Percentiles rank a stretch among this genome's conserved stretches.
Conservation (phyloP, 1,284 basidiomycete genomes). For the Marasmius oreades region DNA sequence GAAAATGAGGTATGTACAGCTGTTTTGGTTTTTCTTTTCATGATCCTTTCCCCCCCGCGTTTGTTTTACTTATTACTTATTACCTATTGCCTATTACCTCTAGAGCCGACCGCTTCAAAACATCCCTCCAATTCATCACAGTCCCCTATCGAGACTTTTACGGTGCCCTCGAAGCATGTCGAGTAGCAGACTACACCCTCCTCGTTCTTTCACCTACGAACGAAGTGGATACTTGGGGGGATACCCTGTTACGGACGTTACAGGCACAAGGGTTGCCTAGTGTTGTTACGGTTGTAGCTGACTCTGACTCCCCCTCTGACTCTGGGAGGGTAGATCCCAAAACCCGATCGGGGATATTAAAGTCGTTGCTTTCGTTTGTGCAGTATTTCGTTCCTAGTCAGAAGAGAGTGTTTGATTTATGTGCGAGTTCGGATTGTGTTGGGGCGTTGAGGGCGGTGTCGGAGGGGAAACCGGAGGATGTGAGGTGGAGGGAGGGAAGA, state of each 20-base stretch:
- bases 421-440: slow-evolving; percentile 61
- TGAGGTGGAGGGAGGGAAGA: slow-evolving; percentile 82
- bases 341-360: slow-evolving; percentile 63
- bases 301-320: slow-evolving; percentile 42
- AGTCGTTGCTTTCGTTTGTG: slow-evolving; percentile 89
- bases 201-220: slow-evolving; percentile 78
- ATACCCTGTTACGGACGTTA: slow-evolving; percentile 85
- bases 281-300: slow-evolving; percentile 61
- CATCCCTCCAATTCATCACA: slow-evolving; percentile 83
- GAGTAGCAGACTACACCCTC: slow-evolving; percentile 90
- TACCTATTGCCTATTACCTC: too few relatives aligned
- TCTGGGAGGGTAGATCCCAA: slow-evolving; percentile 50
- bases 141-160: slow-evolving; percentile 73
- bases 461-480: slow-evolving; percentile 74
- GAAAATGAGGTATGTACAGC: slow-evolving; percentile 56
- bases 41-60: too few relatives aligned
- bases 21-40: background rate
- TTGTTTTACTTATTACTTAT: too few relatives aligned
- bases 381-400: slow-evolving; percentile 94
- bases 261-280: slow-evolving; percentile 79
- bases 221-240: slow-evolving; percentile 87
- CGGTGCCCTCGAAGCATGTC: slow-evolving; percentile 81
- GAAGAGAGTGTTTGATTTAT: slow-evolving; percentile 60
- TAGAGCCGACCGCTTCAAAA: slow-evolving; percentile 85
- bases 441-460: slow-evolving; percentile 73